Percentiles rank a stretch among this genome's conserved stretches.
Evolutionary conservation across 2,329 filamentous ascomycete species (phyloP).

Genomic region (Alternaria atra): DNA sequence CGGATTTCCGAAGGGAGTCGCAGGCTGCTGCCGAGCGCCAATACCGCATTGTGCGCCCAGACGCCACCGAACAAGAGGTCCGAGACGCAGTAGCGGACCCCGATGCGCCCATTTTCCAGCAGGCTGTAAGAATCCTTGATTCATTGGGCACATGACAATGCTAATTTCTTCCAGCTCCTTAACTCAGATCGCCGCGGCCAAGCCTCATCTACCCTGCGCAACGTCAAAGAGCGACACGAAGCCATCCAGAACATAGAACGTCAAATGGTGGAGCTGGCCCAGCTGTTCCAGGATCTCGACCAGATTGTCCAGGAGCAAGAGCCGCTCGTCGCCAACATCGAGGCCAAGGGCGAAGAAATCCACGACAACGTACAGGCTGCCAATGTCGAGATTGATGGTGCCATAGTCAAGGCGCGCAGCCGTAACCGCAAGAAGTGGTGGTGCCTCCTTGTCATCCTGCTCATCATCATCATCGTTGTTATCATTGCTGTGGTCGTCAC

Average conservation of each 20-base stretch:
- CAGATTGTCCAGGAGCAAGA: conserved; percentile 88
- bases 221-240: conserved; percentile 82
- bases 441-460: conserved; percentile 76
- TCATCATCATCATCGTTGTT: conserved; percentile 51
- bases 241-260: conserved; percentile 92
- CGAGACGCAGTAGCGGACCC: conserved; percentile 76
- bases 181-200: conserved; percentile 82
- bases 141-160: background rate
- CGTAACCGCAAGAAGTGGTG: conserved; percentile 93
- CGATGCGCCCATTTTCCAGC: conserved; percentile 84
- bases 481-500: conserved; percentile 52
- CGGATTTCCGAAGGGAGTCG: conserved; percentile 79
- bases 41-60: conserved; percentile 86
- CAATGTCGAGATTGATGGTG: conserved; percentile 82
- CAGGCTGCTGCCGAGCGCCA: conserved; percentile 87
- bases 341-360: conserved; percentile 86
- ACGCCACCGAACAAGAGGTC: conserved; percentile 81
- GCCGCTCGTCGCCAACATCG: conserved; percentile 78
- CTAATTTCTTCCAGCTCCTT: conserved; percentile 65
- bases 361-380: conserved; percentile 84
- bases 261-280: conserved; percentile 85
- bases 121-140: conserved; percentile 64
- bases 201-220: conserved; percentile 78
- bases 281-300: conserved; percentile 91
- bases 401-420: conserved; percentile 77